A percentile compares a stretch with the other conserved stretches of the same genome.
phyloP scores from a whole-genome alignment of 2,329 filamentous ascomycete species.

The Bipolaris victoriae region DNA sequence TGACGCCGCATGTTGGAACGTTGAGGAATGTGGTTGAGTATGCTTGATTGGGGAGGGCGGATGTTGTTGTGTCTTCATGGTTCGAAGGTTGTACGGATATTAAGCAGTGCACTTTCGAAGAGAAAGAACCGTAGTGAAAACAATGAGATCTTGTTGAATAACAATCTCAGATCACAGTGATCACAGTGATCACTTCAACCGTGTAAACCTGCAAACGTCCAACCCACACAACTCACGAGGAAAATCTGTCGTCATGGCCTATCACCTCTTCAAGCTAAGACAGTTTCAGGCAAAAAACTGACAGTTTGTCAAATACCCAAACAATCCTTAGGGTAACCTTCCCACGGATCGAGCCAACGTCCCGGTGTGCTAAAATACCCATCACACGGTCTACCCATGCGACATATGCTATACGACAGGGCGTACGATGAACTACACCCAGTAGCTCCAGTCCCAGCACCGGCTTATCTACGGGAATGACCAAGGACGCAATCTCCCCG shows the following conservation, averaged over 20 bases:
- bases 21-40: slow-evolving; percentile 43
- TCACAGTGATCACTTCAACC: background rate
- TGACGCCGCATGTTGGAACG: slow-evolving; percentile 40
- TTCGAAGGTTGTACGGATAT: too few species aligned
- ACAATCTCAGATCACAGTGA: background rate
- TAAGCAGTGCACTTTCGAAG: too few species aligned
- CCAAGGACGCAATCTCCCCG: background rate
- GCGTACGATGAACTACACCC: background rate
- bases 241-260: background rate
- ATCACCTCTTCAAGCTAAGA: background rate
- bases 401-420: background rate
- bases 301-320: background rate
- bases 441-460: background rate
- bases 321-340: background rate
- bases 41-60: slow-evolving; percentile 16
- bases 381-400: background rate
- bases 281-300: background rate
- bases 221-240: background rate
- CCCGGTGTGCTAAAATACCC: background rate
- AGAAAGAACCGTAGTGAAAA: too few species aligned
- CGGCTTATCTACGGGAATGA: background rate
- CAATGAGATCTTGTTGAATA: too few species aligned
- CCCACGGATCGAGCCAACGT: background rate
- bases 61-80: too few species aligned
- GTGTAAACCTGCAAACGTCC: background rate